A percentile compares a stretch with the other conserved stretches of the same genome.
Conservation (phyloP, 2,329 filamentous ascomycete genomes). For the Trichoderma sp. region DNA sequence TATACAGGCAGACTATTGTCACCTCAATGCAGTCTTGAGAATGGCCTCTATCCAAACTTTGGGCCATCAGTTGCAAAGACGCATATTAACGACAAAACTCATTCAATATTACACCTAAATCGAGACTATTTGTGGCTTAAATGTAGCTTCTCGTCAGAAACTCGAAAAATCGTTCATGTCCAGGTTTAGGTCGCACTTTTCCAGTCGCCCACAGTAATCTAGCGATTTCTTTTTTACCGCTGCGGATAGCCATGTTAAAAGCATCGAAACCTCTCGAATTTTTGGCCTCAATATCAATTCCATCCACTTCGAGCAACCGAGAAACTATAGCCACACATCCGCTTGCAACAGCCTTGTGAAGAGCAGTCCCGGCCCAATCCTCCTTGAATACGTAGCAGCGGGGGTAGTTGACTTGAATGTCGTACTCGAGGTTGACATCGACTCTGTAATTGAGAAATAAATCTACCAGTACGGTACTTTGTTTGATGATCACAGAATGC, state of each 20-base stretch:
- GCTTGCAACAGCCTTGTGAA: background rate
- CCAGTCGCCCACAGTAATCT: background rate
- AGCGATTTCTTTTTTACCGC: background rate
- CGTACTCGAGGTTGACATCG: background rate
- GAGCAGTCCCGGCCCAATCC: background rate
- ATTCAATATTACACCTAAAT: background rate
- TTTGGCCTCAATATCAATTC: background rate
- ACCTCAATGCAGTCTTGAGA: background rate
- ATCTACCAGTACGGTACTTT: background rate
- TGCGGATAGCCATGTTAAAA: background rate
- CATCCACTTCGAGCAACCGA: background rate
- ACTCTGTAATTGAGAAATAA: background rate
- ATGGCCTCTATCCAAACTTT: background rate
- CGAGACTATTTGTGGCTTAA: background rate
- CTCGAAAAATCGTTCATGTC: background rate
- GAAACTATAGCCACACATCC: background rate
- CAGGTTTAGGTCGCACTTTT: background rate
- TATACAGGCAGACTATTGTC: background rate
- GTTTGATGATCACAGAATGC: background rate
- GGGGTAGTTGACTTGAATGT: too few relatives aligned
- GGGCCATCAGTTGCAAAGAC: background rate
- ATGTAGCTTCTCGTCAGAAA: background rate
- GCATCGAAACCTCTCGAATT: accelerated
- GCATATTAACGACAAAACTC: background rate
- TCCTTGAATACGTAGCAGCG: too few relatives aligned